A percentile compares a stretch with the other conserved stretches of the same genome.
phyloP scores from a whole-genome alignment of 805 yeast species.

The Torulaspora gathmanii region DNA sequence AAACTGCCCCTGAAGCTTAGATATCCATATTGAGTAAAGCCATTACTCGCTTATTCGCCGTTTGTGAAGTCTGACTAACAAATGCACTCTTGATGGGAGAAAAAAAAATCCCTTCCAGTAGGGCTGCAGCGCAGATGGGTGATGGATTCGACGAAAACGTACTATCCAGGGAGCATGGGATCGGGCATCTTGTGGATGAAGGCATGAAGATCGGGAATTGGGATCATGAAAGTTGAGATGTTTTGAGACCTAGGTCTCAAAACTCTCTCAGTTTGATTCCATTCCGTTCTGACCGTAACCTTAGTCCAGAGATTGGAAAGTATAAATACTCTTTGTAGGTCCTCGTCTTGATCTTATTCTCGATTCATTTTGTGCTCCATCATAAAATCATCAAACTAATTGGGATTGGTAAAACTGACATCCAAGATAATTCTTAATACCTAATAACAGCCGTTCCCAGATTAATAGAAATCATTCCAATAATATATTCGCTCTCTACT shows the following conservation, averaged over 20 bases:
- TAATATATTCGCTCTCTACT: not conserved
- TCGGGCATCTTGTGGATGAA: not conserved
- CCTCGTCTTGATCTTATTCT: not conserved
- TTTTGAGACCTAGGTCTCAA: slow-evolving; percentile 2
- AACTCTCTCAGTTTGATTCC: slow-evolving; percentile 4
- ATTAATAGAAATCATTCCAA: not conserved
- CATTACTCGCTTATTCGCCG: not conserved
- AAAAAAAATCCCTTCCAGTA: not conserved
- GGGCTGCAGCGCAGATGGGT: not conserved
- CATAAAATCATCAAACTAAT: not conserved
- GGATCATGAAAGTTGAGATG: slow-evolving; percentile 1
- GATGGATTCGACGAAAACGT: not conserved
- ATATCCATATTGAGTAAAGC: slow-evolving; percentile 4
- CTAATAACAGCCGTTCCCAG: not conserved
- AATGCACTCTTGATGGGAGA: not conserved
- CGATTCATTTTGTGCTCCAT: not conserved
- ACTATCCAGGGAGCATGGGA: not conserved
- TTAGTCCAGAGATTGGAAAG: slow-evolving; percentile 1
- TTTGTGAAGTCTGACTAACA: not conserved
- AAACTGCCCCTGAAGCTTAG: not conserved
- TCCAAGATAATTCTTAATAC: slow-evolving; percentile 4
- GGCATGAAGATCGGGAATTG: slow-evolving; percentile 3
- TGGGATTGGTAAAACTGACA: not conserved
- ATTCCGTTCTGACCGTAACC: not conserved
- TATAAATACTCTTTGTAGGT: slow-evolving; percentile 4